phyloP scores from a whole-genome alignment of 2,329 filamentous ascomycete species.

The Cercospora sp. region DNA sequence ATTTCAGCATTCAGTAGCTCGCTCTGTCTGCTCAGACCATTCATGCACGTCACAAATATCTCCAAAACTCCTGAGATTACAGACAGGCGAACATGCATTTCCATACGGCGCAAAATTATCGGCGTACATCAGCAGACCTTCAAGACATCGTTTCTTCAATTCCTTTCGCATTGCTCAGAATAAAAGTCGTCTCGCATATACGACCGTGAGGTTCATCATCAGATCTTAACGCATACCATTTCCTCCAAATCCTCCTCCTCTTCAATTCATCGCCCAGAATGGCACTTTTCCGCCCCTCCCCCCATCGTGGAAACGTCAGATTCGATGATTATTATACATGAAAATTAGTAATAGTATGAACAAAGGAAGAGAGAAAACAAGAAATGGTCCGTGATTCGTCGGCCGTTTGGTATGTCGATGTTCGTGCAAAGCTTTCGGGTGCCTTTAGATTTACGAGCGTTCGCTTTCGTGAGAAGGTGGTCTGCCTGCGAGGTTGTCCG shows the following conservation, averaged over 20 bases:
- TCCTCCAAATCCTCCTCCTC: neutral
- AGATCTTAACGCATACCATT: neutral
- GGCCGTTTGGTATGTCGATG: neutral
- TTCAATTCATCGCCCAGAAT: neutral
- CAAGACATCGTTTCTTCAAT: neutral
- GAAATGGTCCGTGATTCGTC: neutral
- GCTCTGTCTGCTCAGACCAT: neutral
- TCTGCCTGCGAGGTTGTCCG: constrained; percentile 10
- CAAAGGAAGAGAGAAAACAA: neutral
- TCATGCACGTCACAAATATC: neutral
- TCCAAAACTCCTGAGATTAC: neutral
- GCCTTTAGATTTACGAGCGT: neutral
- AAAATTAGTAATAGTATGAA: constrained; percentile 2
- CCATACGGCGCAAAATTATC: neutral
- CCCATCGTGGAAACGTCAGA: neutral
- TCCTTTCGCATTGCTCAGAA: neutral
- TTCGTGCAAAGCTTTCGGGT: neutral
- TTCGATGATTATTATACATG: constrained; percentile 6
- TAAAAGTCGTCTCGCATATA: neutral
- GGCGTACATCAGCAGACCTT: neutral
- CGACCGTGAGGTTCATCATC: constrained; percentile 1
- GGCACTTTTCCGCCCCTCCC: neutral
- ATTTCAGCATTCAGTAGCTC: too few relatives aligned
- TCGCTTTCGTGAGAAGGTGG: neutral
- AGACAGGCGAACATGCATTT: neutral